Evolutionary conservation across 495 filamentous ascomycete genomes (phyloP), one percentile per base, ranked within the genome.

Genomic region (Aspergillus baeticus): DNA sequence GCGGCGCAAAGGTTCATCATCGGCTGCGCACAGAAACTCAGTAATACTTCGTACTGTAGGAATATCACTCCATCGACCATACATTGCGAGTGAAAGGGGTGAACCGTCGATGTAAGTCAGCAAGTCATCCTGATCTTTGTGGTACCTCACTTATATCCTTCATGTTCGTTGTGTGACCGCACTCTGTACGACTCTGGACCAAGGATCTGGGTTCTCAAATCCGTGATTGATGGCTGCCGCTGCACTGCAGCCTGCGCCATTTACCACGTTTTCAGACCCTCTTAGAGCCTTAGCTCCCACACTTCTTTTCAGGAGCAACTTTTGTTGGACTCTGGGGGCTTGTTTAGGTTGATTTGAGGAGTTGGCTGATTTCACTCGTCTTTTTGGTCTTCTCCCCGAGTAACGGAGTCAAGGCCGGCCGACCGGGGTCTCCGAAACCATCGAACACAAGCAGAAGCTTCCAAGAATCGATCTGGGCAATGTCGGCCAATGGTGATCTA

Each of bases 111-210:
- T 49, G 29, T 49, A n/a, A 45, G n/a, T 29, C 21, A 13, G 42
- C 42, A 10, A 3, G 45, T 35, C 18, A 29, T 31, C 14, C 17
- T 50, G 47, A 47, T 46, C 18, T 47, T 23, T 50, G 35, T 50
- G 47, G 17, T 7, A 50, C 47, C 34, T 37, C 47, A 33, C 34
- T 37, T 26, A 18, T 31, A 7, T 14, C 29, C 6, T 36, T 50
- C 54, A 34, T 18, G 20, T 31, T 39, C 35, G 3, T 26, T 41
- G 53, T 47, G 43, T 29, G 11, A 44, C 50, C 20, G 11, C 8
- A 20, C 21, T 41, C 21, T 49, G 54, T 56, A 37, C 44, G 20
- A 56, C 54, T 18, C 37, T 57, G 54, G 43, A 50, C 54, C 54
- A 50, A 38, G 38, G 54, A 57, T 42, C 26, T 50, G 54, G 54